These are phyloP conservation scores for Penstemon barbatus DNA, from an alignment of 257 asterid species.

Conservation along the genomic window DNA sequence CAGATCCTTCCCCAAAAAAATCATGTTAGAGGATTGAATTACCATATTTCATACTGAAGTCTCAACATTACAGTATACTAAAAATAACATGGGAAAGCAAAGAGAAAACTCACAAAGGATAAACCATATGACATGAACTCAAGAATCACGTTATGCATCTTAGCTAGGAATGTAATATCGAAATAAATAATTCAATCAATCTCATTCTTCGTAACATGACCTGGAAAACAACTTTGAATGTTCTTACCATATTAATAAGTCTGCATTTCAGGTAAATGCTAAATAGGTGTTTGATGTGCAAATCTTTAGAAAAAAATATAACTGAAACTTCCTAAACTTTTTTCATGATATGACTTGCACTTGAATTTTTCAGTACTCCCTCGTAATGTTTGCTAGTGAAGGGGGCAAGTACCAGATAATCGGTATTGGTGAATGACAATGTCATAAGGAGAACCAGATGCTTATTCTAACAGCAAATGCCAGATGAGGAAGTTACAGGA, in stretches of 20 bases:
- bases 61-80: slow-evolving; percentile 19
- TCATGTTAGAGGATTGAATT: slow-evolving; percentile 25
- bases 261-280: not conserved
- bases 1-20: slow-evolving; percentile 53
- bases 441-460: not conserved
- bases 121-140: slow-evolving; percentile 6
- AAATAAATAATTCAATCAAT: slow-evolving; percentile 8
- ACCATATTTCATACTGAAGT: slow-evolving; percentile 12
- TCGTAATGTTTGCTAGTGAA: slow-evolving; percentile 21
- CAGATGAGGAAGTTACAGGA: slow-evolving; percentile 18
- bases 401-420: slow-evolving; percentile 18
- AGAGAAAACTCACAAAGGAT: slow-evolving; percentile 19
- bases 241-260: slow-evolving; percentile 3
- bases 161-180: not conserved
- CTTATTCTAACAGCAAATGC: slow-evolving; percentile 22
- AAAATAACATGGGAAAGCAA: slow-evolving; percentile 21
- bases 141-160: slow-evolving; percentile 8
- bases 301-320: slow-evolving; percentile 17
- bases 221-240: slow-evolving; percentile 6
- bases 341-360: not conserved
- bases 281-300: slow-evolving; percentile 7
- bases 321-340: not conserved
- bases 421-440: slow-evolving; percentile 9
- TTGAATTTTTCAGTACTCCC: not conserved
- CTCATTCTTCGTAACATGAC: slow-evolving; percentile 10